Evolutionary conservation across 495 filamentous ascomycete genomes (phyloP), one percentile per base, ranked within the genome.

Genomic region (Extremus antarcticus): DNA sequence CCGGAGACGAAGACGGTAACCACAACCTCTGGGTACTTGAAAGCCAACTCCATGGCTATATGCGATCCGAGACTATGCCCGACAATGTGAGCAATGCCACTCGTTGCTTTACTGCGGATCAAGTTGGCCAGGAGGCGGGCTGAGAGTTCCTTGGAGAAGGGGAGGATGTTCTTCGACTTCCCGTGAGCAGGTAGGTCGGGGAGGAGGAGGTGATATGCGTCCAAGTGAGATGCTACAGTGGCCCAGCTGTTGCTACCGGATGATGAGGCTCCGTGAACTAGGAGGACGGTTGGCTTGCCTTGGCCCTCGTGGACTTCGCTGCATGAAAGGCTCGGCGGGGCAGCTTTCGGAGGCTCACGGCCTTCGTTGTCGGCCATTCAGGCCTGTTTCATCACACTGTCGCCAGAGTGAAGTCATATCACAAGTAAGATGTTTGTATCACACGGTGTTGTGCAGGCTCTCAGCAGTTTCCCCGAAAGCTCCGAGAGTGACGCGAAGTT

Each of bases 31-130:
- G 60, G 57, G 20, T 57, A 43, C 9, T 23, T 11, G 0, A 24
- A 21, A 3, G 54, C 57, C 22, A 63, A 46, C 45, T 60, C 23
- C 16, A 55, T 39, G 13, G 43, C 60, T 2, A 63, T 43, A 21
- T 56, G 47, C 9, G 53, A 52, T 19, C 60, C 60, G 0, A 63
- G 53, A 25, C 60, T 63, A 43, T 56, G 50, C 15, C 57, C 60
- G 2, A 63, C 47, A 21, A 63, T 38, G 32, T 63, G 57, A 1
- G 60, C 60, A 35, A n/a, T 53, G 50, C 57, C 53, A 20, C 41
- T 47, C 19, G 53, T 20, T 2, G 57, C 60, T 29, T 60, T 15
- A 25, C 24, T 38, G 0, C 23, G 20, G 50, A 63, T 63, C 45
- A 60, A 47, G 3, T 60, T 25, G 38, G 57, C 51, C 11, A 63